phyloP scores from a whole-genome alignment of 2,329 filamentous ascomycete genomes.

The Trichoderma lentiforme region DNA sequence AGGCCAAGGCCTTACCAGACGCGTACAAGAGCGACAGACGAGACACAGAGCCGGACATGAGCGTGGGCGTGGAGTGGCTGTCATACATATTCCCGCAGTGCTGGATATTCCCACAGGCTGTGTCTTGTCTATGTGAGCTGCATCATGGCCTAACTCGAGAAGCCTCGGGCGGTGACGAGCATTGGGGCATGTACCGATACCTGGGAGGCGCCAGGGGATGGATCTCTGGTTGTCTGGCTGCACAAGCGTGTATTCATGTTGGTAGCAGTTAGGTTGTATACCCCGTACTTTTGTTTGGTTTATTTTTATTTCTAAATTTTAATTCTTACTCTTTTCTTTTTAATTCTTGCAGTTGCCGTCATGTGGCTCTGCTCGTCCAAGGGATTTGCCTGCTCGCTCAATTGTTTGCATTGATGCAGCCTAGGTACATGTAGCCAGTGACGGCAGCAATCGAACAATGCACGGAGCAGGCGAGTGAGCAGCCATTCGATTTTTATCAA shows the following conservation, averaged over 20 bases:
- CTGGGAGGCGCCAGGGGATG: not conserved
- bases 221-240: not conserved
- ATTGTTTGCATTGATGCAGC: not conserved
- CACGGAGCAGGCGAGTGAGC: not conserved
- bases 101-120: not conserved
- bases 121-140: not conserved
- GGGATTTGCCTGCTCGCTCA: not conserved
- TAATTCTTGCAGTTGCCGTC: not conserved
- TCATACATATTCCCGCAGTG: constrained; percentile 8
- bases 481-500: not conserved
- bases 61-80: not conserved
- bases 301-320: not conserved
- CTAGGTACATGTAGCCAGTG: too few species aligned
- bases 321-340: not conserved
- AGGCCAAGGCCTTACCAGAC: not conserved
- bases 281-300: not conserved
- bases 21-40: not conserved
- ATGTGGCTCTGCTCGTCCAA: not conserved
- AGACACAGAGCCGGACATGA: not conserved
- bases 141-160: not conserved
- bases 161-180: not conserved
- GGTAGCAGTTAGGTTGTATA: not conserved
- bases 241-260: not conserved
- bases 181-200: not conserved
- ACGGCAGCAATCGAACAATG: not conserved